Percentiles rank a stretch among this genome's conserved stretches.
Evolutionary conservation across 306 rosid genomes (phyloP).

Genomic region (Oxytropis ochrocephala): DNA sequence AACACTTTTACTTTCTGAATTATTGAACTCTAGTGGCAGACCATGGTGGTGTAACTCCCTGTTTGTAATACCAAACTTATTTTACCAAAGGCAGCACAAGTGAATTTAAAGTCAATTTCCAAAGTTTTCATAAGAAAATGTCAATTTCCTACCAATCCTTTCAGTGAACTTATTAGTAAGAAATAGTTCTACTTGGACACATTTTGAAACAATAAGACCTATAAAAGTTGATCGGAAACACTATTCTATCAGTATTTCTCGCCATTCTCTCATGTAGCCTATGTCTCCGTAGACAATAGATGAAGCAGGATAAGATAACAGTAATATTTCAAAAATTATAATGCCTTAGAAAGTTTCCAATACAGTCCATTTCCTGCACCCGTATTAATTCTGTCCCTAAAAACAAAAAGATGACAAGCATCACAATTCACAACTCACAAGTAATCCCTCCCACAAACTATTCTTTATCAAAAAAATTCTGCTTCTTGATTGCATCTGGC

Average conservation of each 20-base stretch:
- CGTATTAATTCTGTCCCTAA: not conserved
- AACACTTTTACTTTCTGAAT: not conserved
- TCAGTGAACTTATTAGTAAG: not conserved
- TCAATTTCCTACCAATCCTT: not conserved
- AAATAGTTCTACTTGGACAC: conserved; percentile 2
- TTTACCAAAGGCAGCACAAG: not conserved
- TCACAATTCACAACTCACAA: not conserved
- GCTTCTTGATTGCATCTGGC: not conserved
- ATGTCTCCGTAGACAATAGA: not conserved
- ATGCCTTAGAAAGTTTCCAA: not conserved
- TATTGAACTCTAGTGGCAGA: not conserved
- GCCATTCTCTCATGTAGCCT: not conserved
- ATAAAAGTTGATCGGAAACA: not conserved
- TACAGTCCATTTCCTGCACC: not conserved
- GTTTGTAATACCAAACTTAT: not conserved
- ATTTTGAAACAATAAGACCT: not conserved
- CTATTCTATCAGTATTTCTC: not conserved
- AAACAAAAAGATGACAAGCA: not conserved
- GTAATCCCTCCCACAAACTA: not conserved
- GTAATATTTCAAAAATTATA: not conserved
- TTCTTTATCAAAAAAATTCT: not conserved
- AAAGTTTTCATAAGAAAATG: too few species aligned
- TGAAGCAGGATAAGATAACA: not conserved
- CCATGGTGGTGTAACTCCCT: not conserved
- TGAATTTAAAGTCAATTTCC: not conserved